Evolutionary conservation across 2,329 filamentous ascomycete species (phyloP).

Genomic region (Alternaria sp.): DNA sequence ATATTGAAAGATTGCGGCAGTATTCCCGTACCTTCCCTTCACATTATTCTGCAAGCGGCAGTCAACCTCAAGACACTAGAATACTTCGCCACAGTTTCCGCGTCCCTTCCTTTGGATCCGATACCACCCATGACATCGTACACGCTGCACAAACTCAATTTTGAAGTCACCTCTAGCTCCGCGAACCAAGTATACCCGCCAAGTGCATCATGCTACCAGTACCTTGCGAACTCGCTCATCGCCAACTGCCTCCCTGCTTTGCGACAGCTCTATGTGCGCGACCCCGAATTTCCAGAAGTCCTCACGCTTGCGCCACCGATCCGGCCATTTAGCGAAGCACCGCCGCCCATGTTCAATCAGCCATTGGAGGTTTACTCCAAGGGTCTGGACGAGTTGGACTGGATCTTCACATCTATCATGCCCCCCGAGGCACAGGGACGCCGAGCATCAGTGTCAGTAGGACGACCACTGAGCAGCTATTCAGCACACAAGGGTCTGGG

Average conservation of each 20-base stretch:
- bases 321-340: constrained; percentile 58
- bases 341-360: constrained; percentile 59
- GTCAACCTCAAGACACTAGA: constrained; percentile 66
- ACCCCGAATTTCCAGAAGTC: constrained; percentile 81
- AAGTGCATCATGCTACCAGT: constrained; percentile 76
- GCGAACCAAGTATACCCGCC: constrained; percentile 64
- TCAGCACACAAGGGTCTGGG: constrained; percentile 58
- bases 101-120: constrained; percentile 64
- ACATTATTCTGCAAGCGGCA: constrained; percentile 67
- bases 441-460: constrained; percentile 52
- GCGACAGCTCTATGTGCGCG: constrained; percentile 82
- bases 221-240: constrained; percentile 84
- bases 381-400: constrained; percentile 71
- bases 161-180: constrained; percentile 75
- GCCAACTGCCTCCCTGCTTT: constrained; percentile 77
- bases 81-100: constrained; percentile 64
- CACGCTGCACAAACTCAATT: constrained; percentile 77
- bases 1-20: constrained; percentile 74
- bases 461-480: constrained; percentile 57
- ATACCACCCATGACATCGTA: constrained; percentile 72
- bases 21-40: constrained; percentile 69
- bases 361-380: constrained; percentile 71
- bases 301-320: constrained; percentile 76
- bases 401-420: constrained; percentile 70
- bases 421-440: constrained; percentile 56